phyloP scores from a whole-genome alignment of 2,329 filamentous ascomycete species.

The Calonectria hongkongensis region DNA sequence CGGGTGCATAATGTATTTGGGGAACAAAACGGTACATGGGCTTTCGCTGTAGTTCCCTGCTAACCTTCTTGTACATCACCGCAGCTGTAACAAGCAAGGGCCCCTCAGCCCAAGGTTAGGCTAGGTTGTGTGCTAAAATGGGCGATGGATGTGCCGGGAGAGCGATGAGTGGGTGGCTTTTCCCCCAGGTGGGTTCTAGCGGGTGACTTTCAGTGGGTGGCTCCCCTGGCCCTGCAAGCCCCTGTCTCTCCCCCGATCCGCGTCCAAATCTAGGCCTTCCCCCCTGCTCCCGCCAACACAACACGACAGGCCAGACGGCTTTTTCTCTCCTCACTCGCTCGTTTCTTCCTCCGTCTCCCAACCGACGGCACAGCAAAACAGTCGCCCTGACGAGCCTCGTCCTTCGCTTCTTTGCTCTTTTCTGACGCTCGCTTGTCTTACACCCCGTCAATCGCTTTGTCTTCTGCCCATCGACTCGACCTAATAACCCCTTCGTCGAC shows the following conservation, averaged over 20 bases:
- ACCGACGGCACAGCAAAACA: conserved; percentile 25
- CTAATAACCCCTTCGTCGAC: not conserved
- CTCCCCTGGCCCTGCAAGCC: conserved; percentile 27
- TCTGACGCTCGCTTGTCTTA: conserved; percentile 43
- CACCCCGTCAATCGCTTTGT: conserved; percentile 27
- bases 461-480: conserved; percentile 31
- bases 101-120: conserved; percentile 9
- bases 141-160: conserved; percentile 22
- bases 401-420: conserved; percentile 45
- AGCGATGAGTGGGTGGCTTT: conserved; percentile 30
- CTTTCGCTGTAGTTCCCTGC: not conserved
- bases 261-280: conserved; percentile 22
- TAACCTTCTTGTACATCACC: not conserved
- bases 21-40: not conserved
- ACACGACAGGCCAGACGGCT: conserved; percentile 31
- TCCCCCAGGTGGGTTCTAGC: conserved; percentile 24
- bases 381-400: conserved; percentile 34
- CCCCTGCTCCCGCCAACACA: conserved; percentile 39
- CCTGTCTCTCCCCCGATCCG: conserved; percentile 33
- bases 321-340: conserved; percentile 34
- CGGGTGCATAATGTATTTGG: conserved; percentile 12
- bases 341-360: conserved; percentile 30
- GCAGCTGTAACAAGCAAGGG: conserved; percentile 22
- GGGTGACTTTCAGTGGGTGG: conserved; percentile 30
- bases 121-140: conserved; percentile 31